phyloP scores from a whole-genome alignment of 768 basidiomycete genomes.

The Trametes cinnabarina region DNA sequence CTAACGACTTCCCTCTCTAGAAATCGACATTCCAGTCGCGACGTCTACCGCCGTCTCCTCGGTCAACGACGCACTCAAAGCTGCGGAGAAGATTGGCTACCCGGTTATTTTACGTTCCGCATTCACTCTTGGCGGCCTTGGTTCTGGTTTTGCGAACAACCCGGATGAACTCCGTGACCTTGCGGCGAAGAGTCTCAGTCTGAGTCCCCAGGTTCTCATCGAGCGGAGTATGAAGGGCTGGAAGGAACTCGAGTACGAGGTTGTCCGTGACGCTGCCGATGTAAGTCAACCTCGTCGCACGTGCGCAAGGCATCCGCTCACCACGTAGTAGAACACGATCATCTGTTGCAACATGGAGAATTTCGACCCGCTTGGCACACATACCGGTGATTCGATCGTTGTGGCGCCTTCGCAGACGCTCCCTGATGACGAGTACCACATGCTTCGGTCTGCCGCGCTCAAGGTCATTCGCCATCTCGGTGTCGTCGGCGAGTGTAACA shows the following conservation, averaged over 20 bases:
- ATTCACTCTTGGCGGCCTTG: constrained; percentile 96
- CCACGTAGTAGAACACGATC: constrained; percentile 80
- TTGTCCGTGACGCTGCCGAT: constrained; percentile 96
- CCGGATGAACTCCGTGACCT: constrained; percentile 93
- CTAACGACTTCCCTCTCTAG: constrained; percentile 38
- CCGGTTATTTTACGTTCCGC: constrained; percentile 97
- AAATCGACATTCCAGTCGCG: constrained; percentile 95
- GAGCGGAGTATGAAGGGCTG: constrained; percentile 99
- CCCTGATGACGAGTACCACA: constrained; percentile 98
- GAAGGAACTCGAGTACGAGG: constrained; percentile 99
- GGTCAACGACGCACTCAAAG: constrained; percentile 87
- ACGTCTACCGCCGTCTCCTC: constrained; percentile 96
- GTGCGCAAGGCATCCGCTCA: background rate
- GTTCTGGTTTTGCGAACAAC: constrained; percentile 96
- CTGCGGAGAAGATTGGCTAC: constrained; percentile 90
- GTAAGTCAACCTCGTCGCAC: constrained; percentile 44
- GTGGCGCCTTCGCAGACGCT: constrained; percentile 98
- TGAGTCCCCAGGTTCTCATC: constrained; percentile 94
- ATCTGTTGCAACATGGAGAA: constrained; percentile 99
- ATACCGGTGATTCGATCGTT: constrained; percentile 99
- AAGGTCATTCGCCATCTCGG: constrained; percentile 85
- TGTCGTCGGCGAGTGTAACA: constrained; percentile 94
- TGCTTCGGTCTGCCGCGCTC: constrained; percentile 96
- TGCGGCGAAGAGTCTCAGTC: constrained; percentile 83
- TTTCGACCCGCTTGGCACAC: constrained; percentile 97